Percentiles rank a stretch among this genome's conserved stretches.
Conservation (phyloP, 306 rosid genomes). For the Gastrolobium bilobum region DNA sequence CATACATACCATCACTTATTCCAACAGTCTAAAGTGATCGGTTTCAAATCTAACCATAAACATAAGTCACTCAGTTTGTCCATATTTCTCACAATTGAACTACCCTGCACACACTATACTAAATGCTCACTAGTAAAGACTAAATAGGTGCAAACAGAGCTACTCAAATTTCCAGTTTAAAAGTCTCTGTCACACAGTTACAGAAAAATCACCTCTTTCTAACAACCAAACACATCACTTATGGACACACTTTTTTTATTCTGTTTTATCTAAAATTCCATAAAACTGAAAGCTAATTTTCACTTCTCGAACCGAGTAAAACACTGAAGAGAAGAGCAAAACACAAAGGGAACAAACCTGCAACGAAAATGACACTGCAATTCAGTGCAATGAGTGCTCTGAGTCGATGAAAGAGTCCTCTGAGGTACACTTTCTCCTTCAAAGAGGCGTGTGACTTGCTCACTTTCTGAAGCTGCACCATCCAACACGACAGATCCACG, state of each 20-base stretch:
- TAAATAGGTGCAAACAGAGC: not conserved
- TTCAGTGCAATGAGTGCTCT: conserved; percentile 84
- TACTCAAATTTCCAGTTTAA: not conserved
- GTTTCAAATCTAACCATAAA: not conserved
- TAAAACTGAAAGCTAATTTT: not conserved
- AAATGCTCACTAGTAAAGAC: not conserved
- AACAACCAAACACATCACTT: not conserved
- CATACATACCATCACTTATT: not conserved
- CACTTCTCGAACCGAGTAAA: not conserved
- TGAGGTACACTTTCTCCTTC: conserved; percentile 68
- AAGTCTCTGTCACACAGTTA: conserved; percentile 5
- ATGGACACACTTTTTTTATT: conserved; percentile 7
- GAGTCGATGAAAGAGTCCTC: conserved; percentile 82
- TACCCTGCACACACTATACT: not conserved
- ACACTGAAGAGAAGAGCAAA: not conserved
- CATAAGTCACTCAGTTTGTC: not conserved
- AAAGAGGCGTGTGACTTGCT: conserved; percentile 64
- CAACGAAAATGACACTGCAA: conserved; percentile 72
- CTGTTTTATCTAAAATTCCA: not conserved
- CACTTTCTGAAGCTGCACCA: conserved; percentile 79
- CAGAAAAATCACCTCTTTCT: conserved; percentile 5
- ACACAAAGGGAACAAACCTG: conserved; percentile 54
- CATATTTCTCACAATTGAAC: conserved; percentile 22
- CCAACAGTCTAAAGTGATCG: not conserved
- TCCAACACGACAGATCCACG: conserved; percentile 93